Evolutionary conservation across 768 basidiomycete species (phyloP), one percentile per base, ranked within the genome.

Genomic region (Melanogaster broomeanus): DNA sequence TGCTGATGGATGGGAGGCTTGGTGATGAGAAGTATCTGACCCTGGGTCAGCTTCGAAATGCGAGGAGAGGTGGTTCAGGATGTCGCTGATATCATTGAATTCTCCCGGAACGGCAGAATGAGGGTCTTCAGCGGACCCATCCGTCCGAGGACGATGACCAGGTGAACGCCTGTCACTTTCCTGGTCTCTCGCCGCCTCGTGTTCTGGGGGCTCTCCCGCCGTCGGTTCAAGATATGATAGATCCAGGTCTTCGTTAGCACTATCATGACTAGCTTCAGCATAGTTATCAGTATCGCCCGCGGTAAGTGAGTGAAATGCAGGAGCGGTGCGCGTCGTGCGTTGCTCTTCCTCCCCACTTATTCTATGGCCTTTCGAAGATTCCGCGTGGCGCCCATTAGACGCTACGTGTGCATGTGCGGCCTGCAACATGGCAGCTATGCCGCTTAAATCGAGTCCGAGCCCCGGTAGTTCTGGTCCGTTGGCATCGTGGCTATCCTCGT

Each of bases 291-390:
- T 48, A 37, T 69, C 67, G 41, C 74, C 79, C 33, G 83, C 81
- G 16, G 85, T 89, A 16, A 90, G 79, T 13, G 86, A 88, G 66
- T 90, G 88, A 62, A 90, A 90, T 2, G 88, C 83, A 42, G 89
- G 87, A 0, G 88, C 85, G 2, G 80, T 81, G 55, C 87, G 83
- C 33, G 89, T 90, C 43, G 72, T 71, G 51, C 64, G 66, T 51
- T 76, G 77, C 55, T 74, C 77, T 45, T 79, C 77, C 46, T 77
- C 74, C 52, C 70, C 64, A 27, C 70, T 72, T 57, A 75, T 72
- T 54, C 77, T 76, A 48, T 74, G 75, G 55, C 76, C 73, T 60
- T 80, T 79, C 18, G 73, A 72, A 31, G 77, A 69, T 43, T 78
- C 67, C 41, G 73, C 73, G 52, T 74, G 73, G 52, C 76, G 77